These are phyloP conservation scores for Termitomyces sp. DNA, from an alignment of 768 basidiomycete genomes.

Conservation along the genomic window DNA sequence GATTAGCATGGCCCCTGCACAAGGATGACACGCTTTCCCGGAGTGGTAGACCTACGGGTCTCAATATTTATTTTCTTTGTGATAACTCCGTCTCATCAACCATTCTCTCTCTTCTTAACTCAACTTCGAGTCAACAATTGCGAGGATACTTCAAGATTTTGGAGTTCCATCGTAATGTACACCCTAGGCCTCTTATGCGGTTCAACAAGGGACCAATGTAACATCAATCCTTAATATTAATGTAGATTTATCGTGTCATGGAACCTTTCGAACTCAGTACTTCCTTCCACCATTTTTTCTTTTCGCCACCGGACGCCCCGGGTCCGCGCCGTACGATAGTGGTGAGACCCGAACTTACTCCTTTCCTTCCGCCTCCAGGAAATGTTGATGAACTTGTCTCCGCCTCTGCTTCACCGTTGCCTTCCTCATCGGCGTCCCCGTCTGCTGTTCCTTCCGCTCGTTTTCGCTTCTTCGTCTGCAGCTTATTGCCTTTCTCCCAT, in stretches of 20 bases:
- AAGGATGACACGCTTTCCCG: slow-evolving; percentile 99
- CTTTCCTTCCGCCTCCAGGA: slow-evolving; percentile 56
- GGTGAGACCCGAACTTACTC: slow-evolving; percentile 60
- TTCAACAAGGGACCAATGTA: no score
- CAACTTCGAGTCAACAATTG: no score
- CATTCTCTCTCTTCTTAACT: no score
- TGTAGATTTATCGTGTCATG: background rate
- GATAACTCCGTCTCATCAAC: background rate
- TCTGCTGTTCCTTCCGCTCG: slow-evolving; percentile 13
- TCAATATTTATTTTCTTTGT: slow-evolving; percentile 35
- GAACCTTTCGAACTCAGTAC: slow-evolving; percentile 26
- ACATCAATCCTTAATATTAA: background rate
- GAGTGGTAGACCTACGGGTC: slow-evolving; percentile 69
- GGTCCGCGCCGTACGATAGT: slow-evolving; percentile 37
- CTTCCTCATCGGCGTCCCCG: slow-evolving; percentile 3
- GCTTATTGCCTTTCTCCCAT: slow-evolving; percentile 68
- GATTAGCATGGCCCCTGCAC: slow-evolving; percentile 99
- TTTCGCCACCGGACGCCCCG: slow-evolving; percentile 11
- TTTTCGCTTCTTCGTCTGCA: slow-evolving; percentile 19
- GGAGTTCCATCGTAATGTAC: no score
- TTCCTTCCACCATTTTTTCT: slow-evolving; percentile 45
- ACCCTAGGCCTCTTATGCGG: no score
- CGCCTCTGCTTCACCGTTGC: slow-evolving; percentile 1
- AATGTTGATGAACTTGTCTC: slow-evolving; percentile 15
- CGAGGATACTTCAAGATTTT: no score